A percentile compares a stretch with the other conserved stretches of the same genome.
phyloP scores from a whole-genome alignment of 2,329 filamentous ascomycete species.

The Samsoniella hepiali region DNA sequence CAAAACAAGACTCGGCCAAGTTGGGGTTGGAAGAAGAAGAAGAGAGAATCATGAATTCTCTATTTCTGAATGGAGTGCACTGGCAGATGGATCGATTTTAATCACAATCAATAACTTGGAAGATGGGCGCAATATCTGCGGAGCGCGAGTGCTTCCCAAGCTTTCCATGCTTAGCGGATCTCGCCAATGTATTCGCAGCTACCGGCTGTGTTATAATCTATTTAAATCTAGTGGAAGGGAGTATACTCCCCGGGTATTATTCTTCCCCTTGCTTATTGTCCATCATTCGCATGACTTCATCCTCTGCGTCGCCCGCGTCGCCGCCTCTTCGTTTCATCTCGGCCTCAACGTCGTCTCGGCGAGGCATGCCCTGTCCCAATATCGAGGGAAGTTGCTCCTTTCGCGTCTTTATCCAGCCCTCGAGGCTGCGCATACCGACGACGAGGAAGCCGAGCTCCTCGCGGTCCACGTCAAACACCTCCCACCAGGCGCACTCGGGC shows the following conservation, averaged over 20 bases:
- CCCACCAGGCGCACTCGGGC: constrained; percentile 90
- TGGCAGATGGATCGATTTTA: neutral
- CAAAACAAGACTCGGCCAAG: neutral
- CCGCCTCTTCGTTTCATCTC: constrained; percentile 44
- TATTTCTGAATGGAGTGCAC: neutral
- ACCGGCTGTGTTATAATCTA: too few species aligned
- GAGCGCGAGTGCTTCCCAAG: neutral
- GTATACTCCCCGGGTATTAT: neutral
- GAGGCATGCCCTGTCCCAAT: constrained; percentile 50
- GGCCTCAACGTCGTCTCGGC: constrained; percentile 52
- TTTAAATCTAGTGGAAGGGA: too few species aligned
- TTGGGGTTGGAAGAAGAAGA: neutral
- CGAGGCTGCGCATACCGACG: constrained; percentile 76
- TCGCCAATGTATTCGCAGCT: neutral
- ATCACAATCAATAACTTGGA: neutral
- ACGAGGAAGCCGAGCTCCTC: constrained; percentile 94
- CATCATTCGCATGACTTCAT: constrained; percentile 21
- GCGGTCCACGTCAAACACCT: constrained; percentile 92
- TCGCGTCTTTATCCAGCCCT: constrained; percentile 63
- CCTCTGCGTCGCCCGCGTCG: constrained; percentile 6
- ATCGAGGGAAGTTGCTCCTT: constrained; percentile 52
- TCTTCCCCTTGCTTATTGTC: constrained; percentile 22
- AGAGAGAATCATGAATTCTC: neutral
- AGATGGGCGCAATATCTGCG: neutral
- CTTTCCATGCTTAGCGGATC: neutral